These are phyloP conservation scores for Salix koriyanagi DNA, from an alignment of 345 rosid species.

Conservation along the genomic window DNA sequence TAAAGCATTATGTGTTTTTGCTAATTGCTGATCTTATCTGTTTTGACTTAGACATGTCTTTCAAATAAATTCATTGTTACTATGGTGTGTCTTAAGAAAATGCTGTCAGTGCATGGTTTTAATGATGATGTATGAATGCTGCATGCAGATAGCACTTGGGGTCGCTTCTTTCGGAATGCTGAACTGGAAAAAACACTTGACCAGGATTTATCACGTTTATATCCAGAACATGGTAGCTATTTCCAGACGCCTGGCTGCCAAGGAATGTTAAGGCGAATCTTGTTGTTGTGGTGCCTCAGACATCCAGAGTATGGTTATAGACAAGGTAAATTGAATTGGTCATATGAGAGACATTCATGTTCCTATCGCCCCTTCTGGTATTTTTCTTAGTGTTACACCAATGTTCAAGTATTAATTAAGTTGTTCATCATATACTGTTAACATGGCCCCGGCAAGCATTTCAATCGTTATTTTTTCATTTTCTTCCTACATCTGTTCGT, in stretches of 20 bases:
- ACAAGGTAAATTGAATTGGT: constrained; percentile 54
- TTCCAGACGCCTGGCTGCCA: constrained; percentile 96
- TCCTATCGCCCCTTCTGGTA: neutral
- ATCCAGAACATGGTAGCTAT: constrained; percentile 91
- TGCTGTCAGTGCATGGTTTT: neutral
- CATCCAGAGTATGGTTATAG: constrained; percentile 80
- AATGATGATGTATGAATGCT: neutral
- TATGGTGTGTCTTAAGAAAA: neutral
- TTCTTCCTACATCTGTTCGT: neutral
- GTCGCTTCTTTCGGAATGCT: constrained; percentile 86
- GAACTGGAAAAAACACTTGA: constrained; percentile 93
- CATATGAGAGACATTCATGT: neutral
- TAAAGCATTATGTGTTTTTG: neutral
- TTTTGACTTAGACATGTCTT: neutral
- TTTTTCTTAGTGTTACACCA: neutral
- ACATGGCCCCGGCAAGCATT: neutral
- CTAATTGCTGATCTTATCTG: neutral
- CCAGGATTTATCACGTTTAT: constrained; percentile 86
- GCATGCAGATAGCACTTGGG: constrained; percentile 86
- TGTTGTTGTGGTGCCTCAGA: constrained; percentile 89
- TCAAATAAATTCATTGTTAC: neutral
- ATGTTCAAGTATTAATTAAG: neutral
- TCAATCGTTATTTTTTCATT: neutral
- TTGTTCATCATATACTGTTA: neutral
- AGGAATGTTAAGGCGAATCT: constrained; percentile 84